Evolutionary conservation across 768 basidiomycete genomes (phyloP), one percentile per base, ranked within the genome.

Genomic region (Trametes cingulata): DNA sequence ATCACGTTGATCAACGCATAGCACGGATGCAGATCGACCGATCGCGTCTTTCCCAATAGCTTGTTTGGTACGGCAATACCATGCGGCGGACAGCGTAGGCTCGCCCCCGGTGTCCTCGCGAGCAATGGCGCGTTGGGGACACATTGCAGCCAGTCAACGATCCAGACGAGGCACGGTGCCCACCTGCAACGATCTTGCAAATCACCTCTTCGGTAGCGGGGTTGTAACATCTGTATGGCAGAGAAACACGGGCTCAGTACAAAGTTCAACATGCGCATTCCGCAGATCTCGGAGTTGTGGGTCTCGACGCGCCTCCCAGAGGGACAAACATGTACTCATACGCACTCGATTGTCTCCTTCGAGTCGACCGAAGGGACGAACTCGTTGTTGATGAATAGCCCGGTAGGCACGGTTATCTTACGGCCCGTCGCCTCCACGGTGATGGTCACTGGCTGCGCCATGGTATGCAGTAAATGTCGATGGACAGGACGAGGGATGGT

Each of bases 351-450:
- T 43, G 79, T 71, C 56, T 89, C 87, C 14, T 76, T 69, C 33
- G 85, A 88, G 67, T 91, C 88, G 24, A 81, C 79, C 6, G 90
- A 91, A n/a, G 85, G 72, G 27, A 91, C 88, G 68, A 93, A 95
- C 69, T 93, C 82, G 71, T 92, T 93, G 78, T 95, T 87, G 75
- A 98, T 95, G 78, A 92, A 98, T 24, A 96, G 80, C 17, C 93
- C 93, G 7, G 90, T 92, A 10, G 87, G 87, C 37, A 95, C 79
- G 36, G 77, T 76, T 50, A 92, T 77, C 67, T 76, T 70, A 42
- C 64, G 65, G 56, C 68, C 69, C 5, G 69, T 66, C 6, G 63
- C 59, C 17, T 73, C 64, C n/a, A 73, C 47, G 35, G 66, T 59
- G 29, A 75, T 43, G 39, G 69, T 63, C 35, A 66, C 58, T 47